Conservation (phyloP, 2,329 filamentous ascomycete species). For the Paraphoma chrysanthemicola region DNA sequence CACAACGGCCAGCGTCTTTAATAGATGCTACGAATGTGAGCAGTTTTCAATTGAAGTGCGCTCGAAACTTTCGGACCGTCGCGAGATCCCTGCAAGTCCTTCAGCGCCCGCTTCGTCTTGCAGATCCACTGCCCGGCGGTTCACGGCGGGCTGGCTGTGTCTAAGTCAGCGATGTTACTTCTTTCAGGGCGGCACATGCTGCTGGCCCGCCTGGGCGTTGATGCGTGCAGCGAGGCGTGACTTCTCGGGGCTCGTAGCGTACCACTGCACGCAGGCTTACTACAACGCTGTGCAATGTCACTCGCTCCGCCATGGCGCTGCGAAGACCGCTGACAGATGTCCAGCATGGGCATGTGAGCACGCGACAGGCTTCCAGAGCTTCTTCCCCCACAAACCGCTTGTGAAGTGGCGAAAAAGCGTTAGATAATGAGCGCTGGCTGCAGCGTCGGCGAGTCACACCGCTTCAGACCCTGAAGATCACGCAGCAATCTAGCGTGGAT, state of each 20-base stretch:
- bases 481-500: constrained; percentile 13
- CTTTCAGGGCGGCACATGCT: not conserved
- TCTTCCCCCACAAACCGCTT: constrained; percentile 3
- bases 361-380: constrained; percentile 24
- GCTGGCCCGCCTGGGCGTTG: not conserved
- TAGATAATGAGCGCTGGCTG: constrained; percentile 1
- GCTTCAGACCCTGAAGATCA: constrained; percentile 28
- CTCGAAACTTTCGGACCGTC: constrained; percentile 6
- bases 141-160: constrained; percentile 19
- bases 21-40: not conserved
- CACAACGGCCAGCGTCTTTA: not conserved
- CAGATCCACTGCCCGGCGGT: constrained; percentile 17
- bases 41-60: not conserved
- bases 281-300: not conserved
- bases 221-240: not conserved
- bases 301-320: not conserved
- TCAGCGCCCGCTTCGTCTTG: constrained; percentile 4
- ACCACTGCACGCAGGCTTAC: not conserved
- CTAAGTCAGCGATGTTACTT: not conserved
- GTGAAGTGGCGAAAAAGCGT: not conserved
- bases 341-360: constrained; percentile 27
- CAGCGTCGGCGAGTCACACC: constrained; percentile 27
- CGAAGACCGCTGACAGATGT: not conserved
- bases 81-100: constrained; percentile 14
- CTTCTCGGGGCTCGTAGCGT: constrained; percentile 1